Base-by-base conservation (phyloP, 1,139 yeast genomes). In the Yamadazyma membranifaciens region DNA sequence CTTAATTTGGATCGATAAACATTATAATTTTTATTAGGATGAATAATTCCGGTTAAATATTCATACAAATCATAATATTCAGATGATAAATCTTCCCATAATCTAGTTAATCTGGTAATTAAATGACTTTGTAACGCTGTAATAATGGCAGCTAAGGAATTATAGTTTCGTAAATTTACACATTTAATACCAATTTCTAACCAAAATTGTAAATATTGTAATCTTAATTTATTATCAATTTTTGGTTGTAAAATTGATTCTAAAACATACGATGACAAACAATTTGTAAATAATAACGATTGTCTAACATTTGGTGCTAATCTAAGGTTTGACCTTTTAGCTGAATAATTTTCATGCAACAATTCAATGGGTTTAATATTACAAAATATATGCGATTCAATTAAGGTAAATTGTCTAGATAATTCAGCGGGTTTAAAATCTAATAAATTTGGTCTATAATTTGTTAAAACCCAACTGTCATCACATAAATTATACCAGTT, bases 101-200 rank as follows among this genome's bases (percentile, higher is more conserved):
- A 63, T 40, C 65, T 69, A 26, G 73, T 63, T 42, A 91, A 65
- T 53, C 97, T 73, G 3, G 89, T 79, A 39, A 91, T 73, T 37
- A 87, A 75, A 53, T 87, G 92, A 34, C 88, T 83, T 61, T 89
- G 96, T 48, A 91, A 71, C 0, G 95, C 79, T 0, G 94, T 84
- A 59, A 89, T 78, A 39, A 91, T 86, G 0, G 96, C 87, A n/a
- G 96, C 92, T 43, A 88, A 67, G 0, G 95, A 82, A 60, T 91
- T 91, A 67, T 83, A 87, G 58, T 89, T 89, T 45, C 94, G 72
- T 54, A 88, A 69, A 52, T 86, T 85, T 40, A 83, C 70, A 54
- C 95, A 82, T n/a, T 91, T 84, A 43, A 86, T 76, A 0, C 95
- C 92, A 34, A 88, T 75, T 55, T 86, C 87, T 47, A 91, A 69